Base-by-base conservation (phyloP, 176 grass and related monocot genomes). In the Rhynchospora tenuis region DNA sequence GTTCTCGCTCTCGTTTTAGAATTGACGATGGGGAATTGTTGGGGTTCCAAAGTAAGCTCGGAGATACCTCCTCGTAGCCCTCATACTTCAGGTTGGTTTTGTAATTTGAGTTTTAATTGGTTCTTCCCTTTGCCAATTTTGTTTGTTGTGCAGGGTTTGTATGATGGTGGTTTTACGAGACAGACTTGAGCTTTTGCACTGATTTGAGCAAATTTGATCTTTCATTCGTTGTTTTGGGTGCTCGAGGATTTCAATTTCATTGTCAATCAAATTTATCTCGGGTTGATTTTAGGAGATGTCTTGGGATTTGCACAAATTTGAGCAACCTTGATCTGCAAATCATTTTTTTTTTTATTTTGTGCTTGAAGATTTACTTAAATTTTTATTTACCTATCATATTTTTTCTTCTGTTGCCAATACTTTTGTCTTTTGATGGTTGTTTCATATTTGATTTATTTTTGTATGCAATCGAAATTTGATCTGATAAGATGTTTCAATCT, bases 1-100 rank as follows among this genome's bases (percentile, higher is more conserved):
- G 33, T 73, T 84, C 52, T 84, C 55, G 15, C 26, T 42, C 46
- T 9, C 27, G 65, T 72, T 46, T 62, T 16, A 8, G 27, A 48
- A 73, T 85, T 64, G 57, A 55, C 43, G 64, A 94, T 94, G 92
- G 92, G 92, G 38, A 94, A 92, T 80, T 94, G 90, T 71, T 94
- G 86, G 55, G 81, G 85, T 52, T 46, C 79, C 6, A 73, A 63
- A 46, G 73, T 89, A 68, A 55, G 70, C 78, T 81, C 81, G 22
- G 89, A 89, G 15, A 74, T 31, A 70, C 16, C 88, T 75, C 79
- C 85, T 22, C 29, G 45, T 15, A 80, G 17, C 59, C 1, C 44
- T 76, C 59, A 45, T 51, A 80, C 78, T 66, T 91, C 92, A 87
- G 87, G 92, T 93, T 38, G 16, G 54, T 80, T 23, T 1, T 9